Percentiles rank a stretch among this genome's conserved stretches.
Evolutionary conservation across 2,329 filamentous ascomycete species (phyloP).

Genomic region (Cladophialophora psammophila): DNA sequence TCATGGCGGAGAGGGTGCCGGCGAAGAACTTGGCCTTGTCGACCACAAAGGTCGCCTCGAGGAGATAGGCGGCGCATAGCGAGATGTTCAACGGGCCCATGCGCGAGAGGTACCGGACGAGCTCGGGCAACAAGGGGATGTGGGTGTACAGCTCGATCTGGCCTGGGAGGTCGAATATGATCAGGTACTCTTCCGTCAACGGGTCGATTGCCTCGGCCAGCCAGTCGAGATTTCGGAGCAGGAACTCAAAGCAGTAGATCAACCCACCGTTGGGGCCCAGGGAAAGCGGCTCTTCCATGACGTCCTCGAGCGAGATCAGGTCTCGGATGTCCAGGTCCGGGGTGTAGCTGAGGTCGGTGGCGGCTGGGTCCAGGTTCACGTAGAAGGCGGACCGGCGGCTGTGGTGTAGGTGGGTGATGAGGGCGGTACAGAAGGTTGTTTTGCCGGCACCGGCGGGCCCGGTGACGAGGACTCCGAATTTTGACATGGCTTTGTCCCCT

Average conservation of each 20-base stretch:
- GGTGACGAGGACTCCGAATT: constrained; percentile 94
- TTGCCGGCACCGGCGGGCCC: constrained; percentile 96
- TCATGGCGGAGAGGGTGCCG: constrained; percentile 95
- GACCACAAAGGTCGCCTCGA: constrained; percentile 94
- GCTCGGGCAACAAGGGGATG: constrained; percentile 85
- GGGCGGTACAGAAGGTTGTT: constrained; percentile 91
- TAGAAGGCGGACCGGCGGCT: constrained; percentile 96
- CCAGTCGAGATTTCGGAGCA: constrained; percentile 93
- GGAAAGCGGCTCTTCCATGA: constrained; percentile 89
- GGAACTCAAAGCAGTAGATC: constrained; percentile 95
- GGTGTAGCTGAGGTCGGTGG: constrained; percentile 88
- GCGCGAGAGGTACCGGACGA: constrained; percentile 81
- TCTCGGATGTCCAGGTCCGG: constrained; percentile 96
- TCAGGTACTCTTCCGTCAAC: constrained; percentile 92
- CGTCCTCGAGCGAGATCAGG: constrained; percentile 89
- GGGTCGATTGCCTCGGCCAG: constrained; percentile 83
- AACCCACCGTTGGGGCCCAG: constrained; percentile 90
- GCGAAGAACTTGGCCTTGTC: constrained; percentile 98
- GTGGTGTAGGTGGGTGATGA: constrained; percentile 91
- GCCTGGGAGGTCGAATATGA: constrained; percentile 98
- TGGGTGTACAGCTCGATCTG: constrained; percentile 99
- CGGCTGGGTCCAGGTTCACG: constrained; percentile 96
- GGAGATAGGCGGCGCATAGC: constrained; percentile 90
- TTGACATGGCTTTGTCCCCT: constrained; percentile 69
- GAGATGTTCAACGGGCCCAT: constrained; percentile 84